These are phyloP conservation scores for Fragaria nilgerrensis DNA, from an alignment of 306 rosid genomes.

Conservation along the genomic window DNA sequence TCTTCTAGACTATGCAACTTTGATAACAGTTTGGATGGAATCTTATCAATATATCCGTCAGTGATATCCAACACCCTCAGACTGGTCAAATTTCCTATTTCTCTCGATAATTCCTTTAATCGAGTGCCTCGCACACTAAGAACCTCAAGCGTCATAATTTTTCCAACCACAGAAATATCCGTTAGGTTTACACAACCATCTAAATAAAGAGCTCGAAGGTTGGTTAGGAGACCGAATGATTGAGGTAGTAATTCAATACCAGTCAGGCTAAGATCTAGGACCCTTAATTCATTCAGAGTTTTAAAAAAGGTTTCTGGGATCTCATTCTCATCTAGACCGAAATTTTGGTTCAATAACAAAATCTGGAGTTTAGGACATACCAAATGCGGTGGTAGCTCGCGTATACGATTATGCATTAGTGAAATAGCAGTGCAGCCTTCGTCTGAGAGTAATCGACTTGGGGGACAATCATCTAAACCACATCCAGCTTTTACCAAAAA, in stretches of 20 bases:
- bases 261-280: background rate
- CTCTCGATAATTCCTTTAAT: background rate
- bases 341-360: background rate
- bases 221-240: background rate
- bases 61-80: background rate
- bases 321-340: background rate
- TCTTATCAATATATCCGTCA: background rate
- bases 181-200: accelerated
- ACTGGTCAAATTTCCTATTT: background rate
- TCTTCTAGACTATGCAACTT: background rate
- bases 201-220: background rate
- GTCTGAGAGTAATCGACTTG: background rate
- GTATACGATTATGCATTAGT: background rate
- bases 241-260: background rate
- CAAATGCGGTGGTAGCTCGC: background rate
- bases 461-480: background rate
- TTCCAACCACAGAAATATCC: background rate
- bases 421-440: background rate
- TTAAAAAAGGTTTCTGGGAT: background rate
- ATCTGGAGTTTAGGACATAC: background rate
- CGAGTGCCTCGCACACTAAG: background rate
- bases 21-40: background rate
- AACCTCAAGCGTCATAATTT: background rate
- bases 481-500: background rate
- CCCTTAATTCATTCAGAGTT: background rate